Evolutionary conservation across 106 monocot species (phyloP).

Genomic region (Acanthochlamys bracteata): DNA sequence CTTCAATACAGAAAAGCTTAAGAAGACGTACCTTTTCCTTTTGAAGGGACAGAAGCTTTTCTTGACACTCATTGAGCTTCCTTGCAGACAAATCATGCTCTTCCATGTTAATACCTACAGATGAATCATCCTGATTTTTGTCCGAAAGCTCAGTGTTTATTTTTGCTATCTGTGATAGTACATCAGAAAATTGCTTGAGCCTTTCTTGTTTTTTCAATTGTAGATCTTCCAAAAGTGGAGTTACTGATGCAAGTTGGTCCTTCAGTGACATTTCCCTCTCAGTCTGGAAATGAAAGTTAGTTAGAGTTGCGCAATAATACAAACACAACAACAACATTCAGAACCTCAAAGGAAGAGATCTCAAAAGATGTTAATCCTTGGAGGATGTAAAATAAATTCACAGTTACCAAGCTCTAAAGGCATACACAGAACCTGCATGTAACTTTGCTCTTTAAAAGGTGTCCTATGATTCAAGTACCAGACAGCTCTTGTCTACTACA

Average conservation of each 20-base stretch:
- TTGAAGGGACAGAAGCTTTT: conserved; percentile 39
- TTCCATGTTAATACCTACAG: conserved; percentile 16
- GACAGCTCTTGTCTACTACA: too few species aligned
- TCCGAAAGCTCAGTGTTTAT: conserved; percentile 59
- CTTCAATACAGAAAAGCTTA: not conserved
- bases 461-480: too few species aligned
- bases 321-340: too few species aligned
- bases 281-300: conserved; percentile 48
- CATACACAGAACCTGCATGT: too few species aligned
- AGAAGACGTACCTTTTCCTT: conserved; percentile 56
- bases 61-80: conserved; percentile 45
- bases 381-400: too few species aligned
- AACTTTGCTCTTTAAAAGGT: too few species aligned
- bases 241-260: conserved; percentile 50
- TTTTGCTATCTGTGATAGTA: conserved; percentile 61
- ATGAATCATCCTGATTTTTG: conserved; percentile 9
- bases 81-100: conserved; percentile 53
- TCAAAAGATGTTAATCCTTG: too few species aligned
- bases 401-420: too few species aligned
- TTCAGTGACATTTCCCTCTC: conserved; percentile 58
- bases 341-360: too few species aligned
- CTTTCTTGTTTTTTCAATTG: conserved; percentile 59
- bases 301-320: too few species aligned
- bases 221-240: conserved; percentile 56
- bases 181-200: conserved; percentile 45